Conservation (phyloP, 768 basidiomycete genomes). For the Suillus weaverae region DNA sequence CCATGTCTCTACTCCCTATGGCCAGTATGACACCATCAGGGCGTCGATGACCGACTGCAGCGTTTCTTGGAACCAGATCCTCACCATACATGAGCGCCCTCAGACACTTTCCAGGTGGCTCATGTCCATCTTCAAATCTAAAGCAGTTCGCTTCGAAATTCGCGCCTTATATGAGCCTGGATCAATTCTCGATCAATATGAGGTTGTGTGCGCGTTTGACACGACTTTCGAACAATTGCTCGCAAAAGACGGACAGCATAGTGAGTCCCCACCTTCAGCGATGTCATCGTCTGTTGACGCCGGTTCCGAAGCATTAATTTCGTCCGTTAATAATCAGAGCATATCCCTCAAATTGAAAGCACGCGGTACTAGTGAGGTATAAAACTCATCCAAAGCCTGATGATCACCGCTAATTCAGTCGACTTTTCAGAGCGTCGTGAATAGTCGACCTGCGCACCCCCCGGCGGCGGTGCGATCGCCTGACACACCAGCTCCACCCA, state of each 20-base stretch:
- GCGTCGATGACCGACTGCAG: not conserved
- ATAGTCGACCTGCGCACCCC: not conserved
- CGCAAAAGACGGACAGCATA: not conserved
- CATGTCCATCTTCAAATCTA: not conserved
- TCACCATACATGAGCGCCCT: not conserved
- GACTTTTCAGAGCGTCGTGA: not conserved
- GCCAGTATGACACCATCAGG: not conserved
- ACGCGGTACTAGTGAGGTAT: not conserved
- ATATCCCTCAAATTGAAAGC: not conserved
- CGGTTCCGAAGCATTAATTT: not conserved
- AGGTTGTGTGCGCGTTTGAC: not conserved
- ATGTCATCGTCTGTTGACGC: not conserved
- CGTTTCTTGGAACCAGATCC: not conserved
- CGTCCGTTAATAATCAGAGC: no score
- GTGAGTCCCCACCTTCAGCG: not conserved
- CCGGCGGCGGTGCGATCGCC: no score
- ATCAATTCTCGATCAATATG: not conserved
- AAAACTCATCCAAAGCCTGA: not conserved
- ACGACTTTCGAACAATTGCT: not conserved
- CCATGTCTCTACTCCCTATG: not conserved
- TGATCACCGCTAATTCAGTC: not conserved
- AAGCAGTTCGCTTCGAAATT: not conserved
- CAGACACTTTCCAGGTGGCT: not conserved
- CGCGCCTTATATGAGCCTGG: not conserved
- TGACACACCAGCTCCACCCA: not conserved